Evolutionary conservation across 345 rosid species (phyloP).

Genomic region (Clausena lansium): DNA sequence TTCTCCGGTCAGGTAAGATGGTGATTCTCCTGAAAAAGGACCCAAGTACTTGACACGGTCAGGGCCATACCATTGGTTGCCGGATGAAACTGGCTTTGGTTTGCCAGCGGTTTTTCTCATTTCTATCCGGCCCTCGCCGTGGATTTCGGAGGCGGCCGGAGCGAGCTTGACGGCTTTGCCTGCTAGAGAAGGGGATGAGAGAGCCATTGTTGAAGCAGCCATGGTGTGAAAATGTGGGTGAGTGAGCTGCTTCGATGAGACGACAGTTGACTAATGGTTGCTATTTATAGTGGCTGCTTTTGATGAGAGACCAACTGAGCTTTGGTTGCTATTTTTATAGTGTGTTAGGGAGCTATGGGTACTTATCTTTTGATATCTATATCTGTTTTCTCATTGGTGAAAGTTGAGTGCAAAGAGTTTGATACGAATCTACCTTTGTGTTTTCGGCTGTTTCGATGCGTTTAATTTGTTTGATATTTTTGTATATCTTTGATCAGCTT

Average conservation of each 20-base stretch:
- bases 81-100: constrained; percentile 15
- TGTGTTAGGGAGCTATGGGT: background rate
- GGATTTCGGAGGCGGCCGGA: constrained; percentile 10
- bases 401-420: background rate
- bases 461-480: background rate
- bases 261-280: background rate
- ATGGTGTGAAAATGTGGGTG: too few species aligned
- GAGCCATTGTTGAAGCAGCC: too few species aligned
- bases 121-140: constrained; percentile 17
- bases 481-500: background rate
- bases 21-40: constrained; percentile 29
- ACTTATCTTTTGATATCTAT: background rate
- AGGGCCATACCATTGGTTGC: constrained; percentile 32
- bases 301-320: too few species aligned
- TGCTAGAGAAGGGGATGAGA: too few species aligned
- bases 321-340: too few species aligned
- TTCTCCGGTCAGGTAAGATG: constrained; percentile 26
- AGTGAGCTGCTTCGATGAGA: background rate
- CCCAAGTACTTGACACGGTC: constrained; percentile 32
- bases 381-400: constrained; percentile 13
- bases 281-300: background rate
- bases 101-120: constrained; percentile 21
- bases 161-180: constrained; percentile 22
- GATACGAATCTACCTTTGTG: background rate
- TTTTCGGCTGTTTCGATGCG: background rate